Conservation (phyloP, 768 basidiomycete species). For the Trichaptum fuscoviolaceum region DNA sequence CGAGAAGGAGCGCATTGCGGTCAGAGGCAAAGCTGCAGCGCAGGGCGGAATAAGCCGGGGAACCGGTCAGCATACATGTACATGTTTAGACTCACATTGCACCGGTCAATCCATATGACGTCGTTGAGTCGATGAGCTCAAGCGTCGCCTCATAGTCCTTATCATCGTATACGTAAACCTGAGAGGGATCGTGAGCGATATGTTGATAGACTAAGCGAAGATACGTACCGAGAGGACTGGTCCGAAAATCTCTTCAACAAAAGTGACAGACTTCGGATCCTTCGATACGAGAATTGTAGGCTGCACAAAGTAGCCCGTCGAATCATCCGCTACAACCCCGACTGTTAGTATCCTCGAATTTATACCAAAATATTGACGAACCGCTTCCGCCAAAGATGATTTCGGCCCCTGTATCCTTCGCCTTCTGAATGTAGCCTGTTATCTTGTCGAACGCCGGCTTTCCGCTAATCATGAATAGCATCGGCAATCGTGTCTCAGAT, state of each 20-base stretch:
- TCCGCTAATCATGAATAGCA: conserved; percentile 41
- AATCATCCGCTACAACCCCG: conserved; percentile 61
- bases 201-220: background rate
- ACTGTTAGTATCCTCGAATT: background rate
- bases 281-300: conserved; percentile 93
- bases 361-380: conserved; percentile 24
- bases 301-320: conserved; percentile 88
- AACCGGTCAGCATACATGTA: conserved; percentile 11
- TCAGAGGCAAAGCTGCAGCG: conserved; percentile 70
- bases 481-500: background rate
- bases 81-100: conserved; percentile 58
- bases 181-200: background rate
- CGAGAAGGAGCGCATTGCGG: conserved; percentile 71
- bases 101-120: conserved; percentile 91
- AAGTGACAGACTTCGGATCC: conserved; percentile 83
- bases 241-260: conserved; percentile 96
- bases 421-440: conserved; percentile 75
- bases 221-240: conserved; percentile 79
- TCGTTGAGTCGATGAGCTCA: conserved; percentile 80
- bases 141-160: conserved; percentile 80
- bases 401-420: conserved; percentile 86
- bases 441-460: conserved; percentile 88
- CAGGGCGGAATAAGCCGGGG: conserved; percentile 2
- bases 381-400: conserved; percentile 81
- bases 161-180: conserved; percentile 90